phyloP scores from a whole-genome alignment of 306 rosid genomes.

The Astragalus glycyphyllos region DNA sequence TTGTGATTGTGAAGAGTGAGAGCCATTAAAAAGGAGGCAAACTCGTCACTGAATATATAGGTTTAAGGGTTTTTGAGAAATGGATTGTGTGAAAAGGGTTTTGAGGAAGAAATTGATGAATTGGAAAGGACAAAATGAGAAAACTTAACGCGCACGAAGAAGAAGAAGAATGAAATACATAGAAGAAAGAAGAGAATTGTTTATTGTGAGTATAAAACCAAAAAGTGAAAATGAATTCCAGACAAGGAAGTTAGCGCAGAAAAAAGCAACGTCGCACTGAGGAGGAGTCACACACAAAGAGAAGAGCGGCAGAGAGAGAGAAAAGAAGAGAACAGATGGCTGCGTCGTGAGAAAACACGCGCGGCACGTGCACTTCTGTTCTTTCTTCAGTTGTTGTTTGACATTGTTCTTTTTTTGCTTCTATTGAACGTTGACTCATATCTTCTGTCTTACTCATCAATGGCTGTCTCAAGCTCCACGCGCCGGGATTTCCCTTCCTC shows the following conservation, averaged over 20 bases:
- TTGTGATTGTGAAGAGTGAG: slow-evolving; percentile 43
- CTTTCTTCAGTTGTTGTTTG: background rate
- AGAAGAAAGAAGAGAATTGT: background rate
- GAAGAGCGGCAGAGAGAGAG: background rate
- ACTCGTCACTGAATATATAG: slow-evolving; percentile 44
- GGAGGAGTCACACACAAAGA: slow-evolving; percentile 1
- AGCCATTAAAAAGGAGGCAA: slow-evolving; percentile 65
- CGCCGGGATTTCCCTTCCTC: background rate
- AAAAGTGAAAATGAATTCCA: background rate
- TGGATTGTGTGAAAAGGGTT: slow-evolving; percentile 1
- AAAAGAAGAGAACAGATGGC: background rate
- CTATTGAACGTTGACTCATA: background rate
- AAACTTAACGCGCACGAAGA: slow-evolving; percentile 25
- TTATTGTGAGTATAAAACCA: background rate
- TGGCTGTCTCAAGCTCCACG: background rate
- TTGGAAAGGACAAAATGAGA: background rate
- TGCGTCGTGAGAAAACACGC: slow-evolving; percentile 1
- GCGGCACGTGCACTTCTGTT: background rate
- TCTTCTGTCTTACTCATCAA: background rate
- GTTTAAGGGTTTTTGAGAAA: slow-evolving; percentile 18
- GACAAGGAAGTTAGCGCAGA: slow-evolving; percentile 22
- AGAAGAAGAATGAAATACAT: background rate
- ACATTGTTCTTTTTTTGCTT: background rate
- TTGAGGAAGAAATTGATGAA: slow-evolving; percentile 2
- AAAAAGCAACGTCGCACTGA: background rate